phyloP scores from a whole-genome alignment of 1,139 yeast species.

The Keqinozyma sinolaborantium region DNA sequence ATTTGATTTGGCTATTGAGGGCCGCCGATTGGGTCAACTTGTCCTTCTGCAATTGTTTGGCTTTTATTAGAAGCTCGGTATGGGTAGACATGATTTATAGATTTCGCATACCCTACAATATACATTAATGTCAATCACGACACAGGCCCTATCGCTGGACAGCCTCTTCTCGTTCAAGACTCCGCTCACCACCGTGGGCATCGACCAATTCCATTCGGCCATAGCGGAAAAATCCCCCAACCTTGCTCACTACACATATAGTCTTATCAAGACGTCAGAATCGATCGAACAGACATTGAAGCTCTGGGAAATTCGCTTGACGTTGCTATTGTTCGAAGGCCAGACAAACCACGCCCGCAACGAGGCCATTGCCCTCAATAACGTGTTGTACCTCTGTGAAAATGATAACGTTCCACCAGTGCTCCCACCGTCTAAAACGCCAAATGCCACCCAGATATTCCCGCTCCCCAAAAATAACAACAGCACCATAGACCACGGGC shows the following conservation, averaged over 20 bases:
- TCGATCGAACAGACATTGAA: constrained; percentile 12
- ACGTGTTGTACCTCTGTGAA: constrained; percentile 31
- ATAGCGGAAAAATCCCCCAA: background rate
- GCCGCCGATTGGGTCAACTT: constrained; percentile 25
- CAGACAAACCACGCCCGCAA: constrained; percentile 28
- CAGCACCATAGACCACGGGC: constrained; percentile 13
- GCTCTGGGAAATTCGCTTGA: constrained; percentile 39
- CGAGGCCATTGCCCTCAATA: constrained; percentile 38
- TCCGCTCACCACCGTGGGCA: background rate
- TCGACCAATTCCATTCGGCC: background rate
- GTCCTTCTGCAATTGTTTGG: constrained; percentile 32
- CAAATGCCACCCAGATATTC: constrained; percentile 13
- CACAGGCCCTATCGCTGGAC: background rate
- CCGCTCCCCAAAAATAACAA: constrained; percentile 39
- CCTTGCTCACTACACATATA: constrained; percentile 5
- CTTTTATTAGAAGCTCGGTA: constrained; percentile 26
- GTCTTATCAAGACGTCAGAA: constrained; percentile 10
- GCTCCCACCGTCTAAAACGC: constrained; percentile 7
- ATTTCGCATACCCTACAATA: background rate
- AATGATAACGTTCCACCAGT: constrained; percentile 16
- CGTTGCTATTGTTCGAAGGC: constrained; percentile 27
- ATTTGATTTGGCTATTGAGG: constrained; percentile 25
- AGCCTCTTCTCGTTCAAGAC: background rate
- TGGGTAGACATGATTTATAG: constrained; percentile 15
- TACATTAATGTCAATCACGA: background rate